Evolutionary conservation across 1,284 basidiomycete genomes (phyloP), one percentile per base, ranked within the genome.

Genomic region (Trichosporon ovoides): DNA sequence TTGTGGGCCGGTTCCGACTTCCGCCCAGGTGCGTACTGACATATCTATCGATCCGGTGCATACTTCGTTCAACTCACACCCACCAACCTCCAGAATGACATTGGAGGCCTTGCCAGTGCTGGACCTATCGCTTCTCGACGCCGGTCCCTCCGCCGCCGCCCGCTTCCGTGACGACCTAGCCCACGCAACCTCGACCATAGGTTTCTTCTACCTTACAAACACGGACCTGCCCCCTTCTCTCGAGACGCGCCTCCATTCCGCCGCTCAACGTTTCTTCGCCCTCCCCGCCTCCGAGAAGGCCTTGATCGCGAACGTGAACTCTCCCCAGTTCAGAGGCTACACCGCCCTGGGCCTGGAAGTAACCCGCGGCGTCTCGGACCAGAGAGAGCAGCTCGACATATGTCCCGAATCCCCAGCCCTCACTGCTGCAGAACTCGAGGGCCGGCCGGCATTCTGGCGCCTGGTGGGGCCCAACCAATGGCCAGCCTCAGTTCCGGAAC

Each of bases 181-280:
- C 9, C 18, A 24, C 0, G 61, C 61, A 12, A 60, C 61, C 61
- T 60, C 38, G 56, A 60, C n/a, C 10, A 24, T 60, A 12, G 70
- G 70, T 31, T 72, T 72, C 67, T 69, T 72, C 65, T 70, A 72
- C 56, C 65, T 70, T 3, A 65, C 61, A 4, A 64, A 64, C 20
- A 69, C 69, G 18, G 67, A 67, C 2, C 55, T 72, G 19, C 50
- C 59, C 10, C 33, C 60, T 1, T 59, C 50, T 20, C 65, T 68
- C 49, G 60, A 70, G 50, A 50, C 64, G 18, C 61, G 61, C 16
- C 62, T 72, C 33, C 59, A 67, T 16, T 34, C 48, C 14, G 58
- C 62, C 1, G 65, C 65, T 0, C 65, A 65, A 48, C 52, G 57
- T 9, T 70, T 72, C 60, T 72, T 72, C 52, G 61, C 65, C 24